phyloP scores from a whole-genome alignment of 495 filamentous ascomycete genomes.

The Penicillium silybi region DNA sequence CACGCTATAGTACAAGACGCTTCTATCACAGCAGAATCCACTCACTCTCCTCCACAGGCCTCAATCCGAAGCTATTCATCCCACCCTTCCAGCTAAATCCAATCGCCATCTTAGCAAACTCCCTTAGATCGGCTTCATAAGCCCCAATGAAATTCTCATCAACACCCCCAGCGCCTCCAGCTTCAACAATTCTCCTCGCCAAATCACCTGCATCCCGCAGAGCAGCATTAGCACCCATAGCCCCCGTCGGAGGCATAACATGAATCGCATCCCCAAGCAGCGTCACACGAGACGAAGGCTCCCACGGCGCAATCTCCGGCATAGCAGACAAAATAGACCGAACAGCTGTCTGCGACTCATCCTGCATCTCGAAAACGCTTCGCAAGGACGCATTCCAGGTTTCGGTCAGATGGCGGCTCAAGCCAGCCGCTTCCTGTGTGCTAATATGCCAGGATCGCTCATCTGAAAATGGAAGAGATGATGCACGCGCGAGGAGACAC shows the following conservation, averaged over 20 bases:
- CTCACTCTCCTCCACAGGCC: constrained; percentile 23
- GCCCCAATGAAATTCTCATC: constrained; percentile 14
- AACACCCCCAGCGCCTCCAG: constrained; percentile 23
- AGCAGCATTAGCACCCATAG: constrained; percentile 57
- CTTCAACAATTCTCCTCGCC: constrained; percentile 23
- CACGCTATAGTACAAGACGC: not conserved
- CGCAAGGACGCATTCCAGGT: constrained; percentile 31
- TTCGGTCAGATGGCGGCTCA: constrained; percentile 19
- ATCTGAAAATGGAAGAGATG: constrained; percentile 14
- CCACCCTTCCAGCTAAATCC: constrained; percentile 25
- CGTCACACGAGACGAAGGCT: constrained; percentile 44
- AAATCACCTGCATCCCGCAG: constrained; percentile 38
- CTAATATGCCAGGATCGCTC: constrained; percentile 16
- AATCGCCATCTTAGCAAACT: constrained; percentile 20
- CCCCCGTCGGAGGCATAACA: constrained; percentile 58
- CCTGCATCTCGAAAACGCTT: constrained; percentile 34
- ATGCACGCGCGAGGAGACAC: constrained; percentile 26
- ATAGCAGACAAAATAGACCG: constrained; percentile 34
- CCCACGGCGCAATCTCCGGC: constrained; percentile 33
- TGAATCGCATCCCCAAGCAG: constrained; percentile 60
- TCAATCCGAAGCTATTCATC: constrained; percentile 25
- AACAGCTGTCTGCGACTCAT: constrained; percentile 25
- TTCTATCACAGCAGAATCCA: constrained; percentile 9
- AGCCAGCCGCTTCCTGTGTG: constrained; percentile 17
- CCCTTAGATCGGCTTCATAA: constrained; percentile 31